Evolutionary conservation across 768 basidiomycete genomes (phyloP).

Genomic region (Mrakia hoshinonis): DNA sequence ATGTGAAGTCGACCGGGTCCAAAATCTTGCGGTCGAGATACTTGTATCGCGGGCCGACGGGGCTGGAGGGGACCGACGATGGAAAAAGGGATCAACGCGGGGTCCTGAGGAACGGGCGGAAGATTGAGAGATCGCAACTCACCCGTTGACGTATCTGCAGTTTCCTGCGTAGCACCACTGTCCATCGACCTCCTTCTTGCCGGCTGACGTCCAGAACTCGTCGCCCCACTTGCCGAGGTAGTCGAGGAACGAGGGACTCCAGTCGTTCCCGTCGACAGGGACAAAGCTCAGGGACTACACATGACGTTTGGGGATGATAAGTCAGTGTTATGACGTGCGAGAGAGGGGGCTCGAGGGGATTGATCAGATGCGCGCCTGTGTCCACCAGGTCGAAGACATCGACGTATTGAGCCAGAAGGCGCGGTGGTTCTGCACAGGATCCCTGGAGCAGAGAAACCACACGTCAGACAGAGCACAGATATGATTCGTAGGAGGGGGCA

Average conservation of each 20-base stretch:
- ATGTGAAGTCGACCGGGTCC: conserved; percentile 28
- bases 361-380: neutral
- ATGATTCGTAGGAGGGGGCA: neutral
- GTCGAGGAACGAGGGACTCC: conserved; percentile 14
- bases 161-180: conserved; percentile 28
- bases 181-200: conserved; percentile 12
- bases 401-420: conserved; percentile 30
- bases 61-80: neutral
- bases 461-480: too few relatives aligned
- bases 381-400: conserved; percentile 28
- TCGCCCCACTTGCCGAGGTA: conserved; percentile 30
- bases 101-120: too few relatives aligned
- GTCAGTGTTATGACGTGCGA: too few relatives aligned
- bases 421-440: conserved; percentile 24
- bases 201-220: conserved; percentile 23
- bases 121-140: neutral
- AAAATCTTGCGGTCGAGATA: conserved; percentile 29
- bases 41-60: conserved; percentile 29
- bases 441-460: conserved; percentile 6
- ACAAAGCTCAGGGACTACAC: conserved; percentile 22
- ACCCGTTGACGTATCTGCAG: conserved; percentile 29
- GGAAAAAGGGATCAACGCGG: neutral
- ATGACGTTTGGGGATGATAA: too few relatives aligned
- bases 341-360: neutral
- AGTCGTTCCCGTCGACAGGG: conserved; percentile 19